Conservation (phyloP, 2,329 filamentous ascomycete species). For the Fusarium xyrophilum region DNA sequence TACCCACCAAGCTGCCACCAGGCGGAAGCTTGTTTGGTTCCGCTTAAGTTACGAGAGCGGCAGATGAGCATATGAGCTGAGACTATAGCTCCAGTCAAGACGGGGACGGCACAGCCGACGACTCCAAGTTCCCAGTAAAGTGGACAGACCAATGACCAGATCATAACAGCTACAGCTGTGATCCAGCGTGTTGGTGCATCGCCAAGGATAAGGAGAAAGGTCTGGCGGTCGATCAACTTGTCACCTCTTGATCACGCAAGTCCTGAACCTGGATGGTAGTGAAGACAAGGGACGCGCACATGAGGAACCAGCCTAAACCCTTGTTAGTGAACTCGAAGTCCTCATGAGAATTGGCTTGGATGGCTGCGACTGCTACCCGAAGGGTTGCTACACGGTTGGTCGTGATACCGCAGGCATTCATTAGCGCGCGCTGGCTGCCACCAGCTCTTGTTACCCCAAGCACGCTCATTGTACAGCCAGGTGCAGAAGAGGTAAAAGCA, state of each 20-base stretch:
- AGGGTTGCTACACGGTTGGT: conserved; percentile 34
- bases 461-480: conserved; percentile 53
- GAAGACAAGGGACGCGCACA: conserved; percentile 33
- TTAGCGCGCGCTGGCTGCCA: conserved; percentile 33
- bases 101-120: conserved; percentile 4
- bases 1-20: conserved; percentile 33
- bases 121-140: conserved; percentile 23
- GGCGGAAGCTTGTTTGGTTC: conserved; percentile 25
- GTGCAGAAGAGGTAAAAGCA: conserved; percentile 44
- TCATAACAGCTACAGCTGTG: conserved; percentile 17
- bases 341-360: not conserved
- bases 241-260: conserved; percentile 38
- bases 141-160: conserved; percentile 33
- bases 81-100: conserved; percentile 5
- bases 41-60: conserved; percentile 4
- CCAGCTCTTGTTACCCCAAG: conserved; percentile 43
- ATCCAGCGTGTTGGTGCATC: conserved; percentile 32
- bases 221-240: conserved; percentile 32
- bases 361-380: conserved; percentile 15
- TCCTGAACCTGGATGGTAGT: conserved; percentile 40
- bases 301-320: conserved; percentile 27
- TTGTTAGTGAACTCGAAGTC: conserved; percentile 24
- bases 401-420: conserved; percentile 34
- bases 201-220: conserved; percentile 35
- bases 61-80: conserved; percentile 26